Evolutionary conservation across 352 stramenopile species (phyloP), one percentile per base, ranked within the genome.

Genomic region (Lagenidium giganteum): DNA sequence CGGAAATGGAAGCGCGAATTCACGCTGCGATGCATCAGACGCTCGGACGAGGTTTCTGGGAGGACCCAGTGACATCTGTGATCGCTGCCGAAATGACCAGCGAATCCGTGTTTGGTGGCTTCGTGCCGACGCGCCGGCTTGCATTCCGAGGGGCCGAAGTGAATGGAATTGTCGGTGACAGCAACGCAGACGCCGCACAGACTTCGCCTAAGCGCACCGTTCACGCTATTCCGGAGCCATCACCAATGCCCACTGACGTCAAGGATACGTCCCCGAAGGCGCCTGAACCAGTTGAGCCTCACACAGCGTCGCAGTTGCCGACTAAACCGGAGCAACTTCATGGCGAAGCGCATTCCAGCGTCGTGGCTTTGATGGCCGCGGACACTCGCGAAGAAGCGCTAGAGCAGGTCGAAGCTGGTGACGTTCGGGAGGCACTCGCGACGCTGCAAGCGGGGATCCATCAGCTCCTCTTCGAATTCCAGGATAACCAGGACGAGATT

Each of bases 81-180:
- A 51, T 76, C 21, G 67, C 61, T 21, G 45, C 49, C 1, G 67
- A 80, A 26, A 71, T 76, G 54, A 76, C 64, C 18, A 76, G 64
- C 17, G 67, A 80, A n/a, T 45, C 53, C 2, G 55, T 76, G 14
- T 70, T 80, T 26, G 64, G 64, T n/a, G 67, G 61, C 17, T 41
- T 57, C 21, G 37, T 69, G 4, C 34, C 48, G n/a, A 80, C 64
- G 0, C 47, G 51, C 27, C 37, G 61, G 5, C 29, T 74, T 7
- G 54, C 64, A 12, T 70, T 64, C 16, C 28, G 49, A n/a, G n/a
- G n/a, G n/a, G n/a, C n/a, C n/a, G n/a, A n/a, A n/a, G n/a, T n/a
- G n/a, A n/a, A n/a, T n/a, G n/a, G n/a, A n/a, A n/a, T n/a, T n/a
- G n/a, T n/a, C n/a, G n/a, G n/a, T n/a, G 9, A 21, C 36, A 6